A percentile compares a stretch with the other conserved stretches of the same genome.
Evolutionary conservation across 2,329 filamentous ascomycete species (phyloP).

Genomic region (Colletotrichum sp.): DNA sequence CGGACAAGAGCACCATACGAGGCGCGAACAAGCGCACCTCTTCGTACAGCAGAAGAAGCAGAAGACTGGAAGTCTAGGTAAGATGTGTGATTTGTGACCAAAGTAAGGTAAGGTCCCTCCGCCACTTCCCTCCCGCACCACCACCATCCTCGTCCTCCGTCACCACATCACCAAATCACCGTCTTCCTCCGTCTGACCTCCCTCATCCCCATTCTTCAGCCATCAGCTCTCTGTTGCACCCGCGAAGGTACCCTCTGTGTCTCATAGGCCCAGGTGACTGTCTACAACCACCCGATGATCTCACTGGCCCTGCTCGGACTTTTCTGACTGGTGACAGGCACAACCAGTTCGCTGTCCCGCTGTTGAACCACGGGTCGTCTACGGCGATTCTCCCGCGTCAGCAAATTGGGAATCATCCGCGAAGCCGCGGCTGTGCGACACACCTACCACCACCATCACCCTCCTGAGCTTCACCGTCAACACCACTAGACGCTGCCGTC

Average conservation of each 20-base stretch:
- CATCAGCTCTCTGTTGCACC: background rate
- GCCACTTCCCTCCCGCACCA: slow-evolving; percentile 1
- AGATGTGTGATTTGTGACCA: background rate
- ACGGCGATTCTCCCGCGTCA: background rate
- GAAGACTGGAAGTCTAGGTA: background rate
- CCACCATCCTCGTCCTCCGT: background rate
- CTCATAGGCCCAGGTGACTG: background rate
- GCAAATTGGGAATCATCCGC: slow-evolving; percentile 11
- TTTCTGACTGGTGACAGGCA: background rate
- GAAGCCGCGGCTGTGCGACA: slow-evolving; percentile 4
- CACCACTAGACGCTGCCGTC: background rate
- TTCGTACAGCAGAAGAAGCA: background rate
- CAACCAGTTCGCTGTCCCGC: background rate
- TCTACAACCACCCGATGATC: background rate
- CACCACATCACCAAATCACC: background rate
- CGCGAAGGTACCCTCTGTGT: background rate
- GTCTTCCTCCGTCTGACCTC: slow-evolving; percentile 4
- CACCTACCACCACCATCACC: background rate
- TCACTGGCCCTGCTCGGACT: background rate
- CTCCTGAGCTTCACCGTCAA: background rate
- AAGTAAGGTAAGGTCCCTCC: background rate
- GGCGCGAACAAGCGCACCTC: background rate
- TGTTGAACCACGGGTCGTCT: background rate
- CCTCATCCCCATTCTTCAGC: background rate
- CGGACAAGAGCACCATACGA: background rate